Conservation (phyloP, 352 stramenopile species). For the Phytophthora chlamydospora region DNA sequence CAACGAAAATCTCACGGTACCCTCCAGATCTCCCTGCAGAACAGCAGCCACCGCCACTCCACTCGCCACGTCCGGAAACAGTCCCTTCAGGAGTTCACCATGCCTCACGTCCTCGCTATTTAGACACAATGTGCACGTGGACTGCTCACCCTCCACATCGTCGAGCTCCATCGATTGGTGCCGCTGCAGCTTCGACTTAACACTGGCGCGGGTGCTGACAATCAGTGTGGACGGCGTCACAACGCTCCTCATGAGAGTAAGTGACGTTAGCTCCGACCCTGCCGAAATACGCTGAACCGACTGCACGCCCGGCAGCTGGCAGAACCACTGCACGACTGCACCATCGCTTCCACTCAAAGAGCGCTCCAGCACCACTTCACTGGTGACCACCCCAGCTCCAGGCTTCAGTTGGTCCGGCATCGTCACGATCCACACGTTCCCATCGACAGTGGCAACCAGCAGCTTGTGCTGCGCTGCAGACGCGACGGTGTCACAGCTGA, state of each 20-base stretch:
- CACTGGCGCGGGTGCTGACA: conserved; percentile 11
- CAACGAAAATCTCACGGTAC: conserved; percentile 47
- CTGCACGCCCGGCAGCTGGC: conserved; percentile 49
- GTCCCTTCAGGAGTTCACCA: conserved; percentile 25
- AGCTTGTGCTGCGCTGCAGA: conserved; percentile 21
- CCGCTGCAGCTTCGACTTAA: background rate
- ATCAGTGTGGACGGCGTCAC: conserved; percentile 62
- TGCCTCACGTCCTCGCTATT: conserved; percentile 15
- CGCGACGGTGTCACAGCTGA: background rate
- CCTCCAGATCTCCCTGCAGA: conserved; percentile 70
- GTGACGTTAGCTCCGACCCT: conserved; percentile 13
- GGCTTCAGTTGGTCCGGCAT: conserved; percentile 24
- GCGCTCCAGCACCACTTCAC: conserved; percentile 29
- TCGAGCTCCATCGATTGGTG: conserved; percentile 42
- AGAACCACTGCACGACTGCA: conserved; percentile 24
- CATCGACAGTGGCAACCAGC: conserved; percentile 44
- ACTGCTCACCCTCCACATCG: conserved; percentile 71
- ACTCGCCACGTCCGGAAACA: conserved; percentile 32
- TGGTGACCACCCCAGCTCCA: background rate
- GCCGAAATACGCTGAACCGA: conserved; percentile 29
- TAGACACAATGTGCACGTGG: conserved; percentile 45
- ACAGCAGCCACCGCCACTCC: conserved; percentile 28
- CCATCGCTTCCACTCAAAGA: conserved; percentile 1
- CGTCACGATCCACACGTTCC: conserved; percentile 59
- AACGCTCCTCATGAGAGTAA: conserved; percentile 54